A percentile compares a stretch with the other conserved stretches of the same genome.
Conservation (phyloP, 2,329 filamentous ascomycete genomes). For the Falciphora oryzae region DNA sequence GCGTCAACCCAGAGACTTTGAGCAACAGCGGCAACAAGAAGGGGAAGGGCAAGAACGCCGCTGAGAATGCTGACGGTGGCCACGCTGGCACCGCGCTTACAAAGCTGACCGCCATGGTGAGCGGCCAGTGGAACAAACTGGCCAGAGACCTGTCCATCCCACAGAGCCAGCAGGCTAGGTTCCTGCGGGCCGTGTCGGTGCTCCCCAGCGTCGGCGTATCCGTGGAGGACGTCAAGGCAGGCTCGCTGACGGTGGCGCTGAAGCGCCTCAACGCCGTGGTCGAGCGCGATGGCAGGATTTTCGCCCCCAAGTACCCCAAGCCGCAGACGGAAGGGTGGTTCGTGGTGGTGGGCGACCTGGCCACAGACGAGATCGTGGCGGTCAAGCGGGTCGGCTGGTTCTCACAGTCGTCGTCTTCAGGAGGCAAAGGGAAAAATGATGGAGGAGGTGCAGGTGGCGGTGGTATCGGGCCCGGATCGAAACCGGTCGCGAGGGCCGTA, state of each 20-base stretch:
- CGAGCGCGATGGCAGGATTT: slow-evolving; percentile 68
- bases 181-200: slow-evolving; percentile 53
- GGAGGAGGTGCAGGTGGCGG: slow-evolving; percentile 18
- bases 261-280: slow-evolving; percentile 60
- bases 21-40: slow-evolving; percentile 16
- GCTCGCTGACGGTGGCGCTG: slow-evolving; percentile 56
- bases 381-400: slow-evolving; percentile 82
- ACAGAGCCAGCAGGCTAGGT: slow-evolving; percentile 35
- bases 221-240: slow-evolving; percentile 54
- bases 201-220: slow-evolving; percentile 66
- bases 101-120: slow-evolving; percentile 36
- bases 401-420: slow-evolving; percentile 18
- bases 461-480: slow-evolving; percentile 34
- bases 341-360: slow-evolving; percentile 64
- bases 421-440: slow-evolving; percentile 15
- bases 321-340: slow-evolving; percentile 94
- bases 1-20: not conserved
- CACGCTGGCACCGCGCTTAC: slow-evolving; percentile 30
- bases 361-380: slow-evolving; percentile 71
- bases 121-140: slow-evolving; percentile 35
- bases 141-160: slow-evolving; percentile 47
- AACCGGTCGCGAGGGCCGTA: slow-evolving; percentile 46
- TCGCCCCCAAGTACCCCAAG: slow-evolving; percentile 86
- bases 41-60: slow-evolving; percentile 3
- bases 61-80: slow-evolving; percentile 4